Percentiles rank a stretch among this genome's conserved stretches.
Evolutionary conservation across 1,284 basidiomycete species (phyloP).

Genomic region (Cronartium quercuum): DNA sequence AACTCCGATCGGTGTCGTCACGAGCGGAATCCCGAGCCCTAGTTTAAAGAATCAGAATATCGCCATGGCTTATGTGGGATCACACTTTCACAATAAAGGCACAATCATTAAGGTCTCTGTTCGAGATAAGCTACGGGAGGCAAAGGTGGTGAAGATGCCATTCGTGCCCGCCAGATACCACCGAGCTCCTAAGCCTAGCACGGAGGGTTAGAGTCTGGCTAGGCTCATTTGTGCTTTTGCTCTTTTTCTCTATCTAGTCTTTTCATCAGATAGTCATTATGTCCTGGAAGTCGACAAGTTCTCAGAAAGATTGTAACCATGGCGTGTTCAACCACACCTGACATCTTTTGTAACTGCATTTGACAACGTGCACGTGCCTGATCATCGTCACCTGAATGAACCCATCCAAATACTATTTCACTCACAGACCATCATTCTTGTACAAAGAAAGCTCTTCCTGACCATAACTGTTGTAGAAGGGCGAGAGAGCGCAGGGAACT

Average conservation of each 20-base stretch:
- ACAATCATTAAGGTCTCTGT: conserved; percentile 73
- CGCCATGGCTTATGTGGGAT: conserved; percentile 82
- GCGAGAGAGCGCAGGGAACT: too few species aligned
- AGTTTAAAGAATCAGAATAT: conserved; percentile 76
- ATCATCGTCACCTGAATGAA: background rate
- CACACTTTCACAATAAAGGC: conserved; percentile 82
- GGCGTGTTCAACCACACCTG: background rate
- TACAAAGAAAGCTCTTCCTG: too few species aligned
- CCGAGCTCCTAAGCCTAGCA: conserved; percentile 50
- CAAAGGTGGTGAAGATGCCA: conserved; percentile 69
- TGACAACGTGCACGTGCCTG: background rate
- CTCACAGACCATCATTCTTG: too few species aligned
- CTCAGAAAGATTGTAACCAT: background rate
- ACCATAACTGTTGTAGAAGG: too few species aligned
- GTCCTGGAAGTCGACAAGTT: background rate
- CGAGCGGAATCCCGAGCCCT: conserved; percentile 92
- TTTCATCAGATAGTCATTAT: background rate
- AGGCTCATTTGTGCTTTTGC: background rate
- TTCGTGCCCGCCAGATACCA: conserved; percentile 66
- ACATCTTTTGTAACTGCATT: background rate
- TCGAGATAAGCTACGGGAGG: conserved; percentile 65
- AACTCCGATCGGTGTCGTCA: conserved; percentile 60
- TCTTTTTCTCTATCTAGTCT: background rate
- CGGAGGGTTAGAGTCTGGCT: background rate
- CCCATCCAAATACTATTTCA: too few species aligned